Percentiles rank a stretch among this genome's conserved stretches.
Evolutionary conservation across 306 rosid species (phyloP).

Genomic region (Castanea sativa): DNA sequence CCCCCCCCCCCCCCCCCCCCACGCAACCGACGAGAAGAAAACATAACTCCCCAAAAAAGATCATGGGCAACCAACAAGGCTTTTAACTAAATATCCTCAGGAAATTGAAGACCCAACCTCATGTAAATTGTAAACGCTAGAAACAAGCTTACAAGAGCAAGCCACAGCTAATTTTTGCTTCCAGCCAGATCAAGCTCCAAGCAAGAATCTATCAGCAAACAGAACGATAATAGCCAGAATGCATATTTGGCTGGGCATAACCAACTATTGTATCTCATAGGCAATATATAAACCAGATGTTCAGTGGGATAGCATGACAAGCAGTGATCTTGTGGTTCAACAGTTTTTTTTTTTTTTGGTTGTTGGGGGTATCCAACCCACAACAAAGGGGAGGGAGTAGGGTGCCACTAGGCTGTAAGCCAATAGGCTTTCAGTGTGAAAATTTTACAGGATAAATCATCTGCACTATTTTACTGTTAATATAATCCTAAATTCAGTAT

Average conservation of each 20-base stretch:
- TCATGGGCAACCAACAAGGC: not conserved
- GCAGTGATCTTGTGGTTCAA: not conserved
- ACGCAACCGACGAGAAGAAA: not conserved
- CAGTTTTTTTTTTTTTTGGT: not conserved
- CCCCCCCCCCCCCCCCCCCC: too few species aligned
- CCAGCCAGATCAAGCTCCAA: not conserved
- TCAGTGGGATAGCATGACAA: slow-evolving; percentile 1
- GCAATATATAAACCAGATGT: not conserved
- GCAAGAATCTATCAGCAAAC: not conserved
- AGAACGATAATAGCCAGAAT: not conserved
- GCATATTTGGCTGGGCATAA: not conserved
- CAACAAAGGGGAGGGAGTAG: too few species aligned
- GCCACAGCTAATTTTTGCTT: not conserved
- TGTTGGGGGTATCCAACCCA: too few species aligned
- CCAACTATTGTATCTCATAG: not conserved
- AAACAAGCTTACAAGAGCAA: not conserved
- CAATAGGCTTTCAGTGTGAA: too few species aligned
- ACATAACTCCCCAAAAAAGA: not conserved
- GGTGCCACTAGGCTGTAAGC: too few species aligned
- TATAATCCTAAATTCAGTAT: not conserved
- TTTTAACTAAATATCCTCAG: not conserved
- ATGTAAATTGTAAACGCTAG: not conserved
- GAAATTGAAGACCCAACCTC: not conserved
- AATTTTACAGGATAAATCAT: not conserved
- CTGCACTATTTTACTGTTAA: not conserved